Conservation (phyloP, 352 stramenopile genomes). For the Globisporangium nodosum region DNA sequence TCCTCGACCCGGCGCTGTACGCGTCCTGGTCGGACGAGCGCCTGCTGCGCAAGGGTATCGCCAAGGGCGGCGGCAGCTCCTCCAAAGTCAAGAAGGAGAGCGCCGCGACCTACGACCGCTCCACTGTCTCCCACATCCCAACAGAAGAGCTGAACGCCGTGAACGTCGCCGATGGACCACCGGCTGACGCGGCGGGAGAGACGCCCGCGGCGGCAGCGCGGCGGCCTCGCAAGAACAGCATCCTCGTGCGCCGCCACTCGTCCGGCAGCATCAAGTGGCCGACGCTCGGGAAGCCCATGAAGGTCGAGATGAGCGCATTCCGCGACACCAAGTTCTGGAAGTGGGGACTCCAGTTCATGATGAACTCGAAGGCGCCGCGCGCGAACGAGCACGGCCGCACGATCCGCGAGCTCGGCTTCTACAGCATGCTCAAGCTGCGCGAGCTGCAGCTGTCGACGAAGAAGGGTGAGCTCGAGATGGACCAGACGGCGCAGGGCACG, state of each 20-base stretch:
- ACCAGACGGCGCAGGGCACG: conserved; percentile 79
- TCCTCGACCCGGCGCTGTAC: conserved; percentile 80
- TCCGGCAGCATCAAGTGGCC: conserved; percentile 27
- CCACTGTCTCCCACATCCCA: conserved; percentile 7
- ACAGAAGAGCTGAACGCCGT: conserved; percentile 4
- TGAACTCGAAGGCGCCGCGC: conserved; percentile 69
- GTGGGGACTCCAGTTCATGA: conserved; percentile 82
- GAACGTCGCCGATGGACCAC: conserved; percentile 23
- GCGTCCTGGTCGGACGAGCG: conserved; percentile 74
- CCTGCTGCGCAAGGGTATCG: conserved; percentile 43
- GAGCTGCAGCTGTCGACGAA: conserved; percentile 73
- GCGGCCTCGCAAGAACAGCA: conserved; percentile 14
- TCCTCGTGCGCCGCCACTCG: conserved; percentile 9
- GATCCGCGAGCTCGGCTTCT: conserved; percentile 81
- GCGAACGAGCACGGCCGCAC: conserved; percentile 76
- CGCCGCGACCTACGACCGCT: conserved; percentile 7
- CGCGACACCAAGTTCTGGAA: conserved; percentile 84
- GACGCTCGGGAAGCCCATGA: conserved; percentile 63
- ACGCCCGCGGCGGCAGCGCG: conserved; percentile 2
- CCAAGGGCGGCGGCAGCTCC: conserved; percentile 11
- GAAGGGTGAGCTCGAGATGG: conserved; percentile 82
- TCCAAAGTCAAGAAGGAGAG: conserved; percentile 6
- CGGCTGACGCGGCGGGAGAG: conserved; percentile 29
- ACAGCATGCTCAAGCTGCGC: conserved; percentile 81
- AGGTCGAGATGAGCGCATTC: conserved; percentile 78